These are phyloP conservation scores for Phaeophleospora eucalypticola DNA, from an alignment of 2,329 filamentous ascomycete genomes.

Conservation along the genomic window DNA sequence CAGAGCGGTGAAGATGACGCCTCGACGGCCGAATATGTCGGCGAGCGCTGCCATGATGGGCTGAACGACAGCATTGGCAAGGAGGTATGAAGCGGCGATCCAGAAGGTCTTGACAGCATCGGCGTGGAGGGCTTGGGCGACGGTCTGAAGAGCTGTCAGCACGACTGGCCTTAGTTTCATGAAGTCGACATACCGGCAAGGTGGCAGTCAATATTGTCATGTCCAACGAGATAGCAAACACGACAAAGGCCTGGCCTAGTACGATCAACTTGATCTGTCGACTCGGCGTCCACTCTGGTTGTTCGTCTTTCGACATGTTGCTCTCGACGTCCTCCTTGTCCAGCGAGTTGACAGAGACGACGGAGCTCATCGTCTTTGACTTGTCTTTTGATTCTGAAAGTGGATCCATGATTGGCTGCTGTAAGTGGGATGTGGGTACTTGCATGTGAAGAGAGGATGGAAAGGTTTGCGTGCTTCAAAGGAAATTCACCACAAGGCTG, in stretches of 20 bases:
- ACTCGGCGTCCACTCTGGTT: constrained; percentile 35
- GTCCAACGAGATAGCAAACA: constrained; percentile 49
- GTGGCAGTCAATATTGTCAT: constrained; percentile 46
- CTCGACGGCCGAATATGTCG: constrained; percentile 48
- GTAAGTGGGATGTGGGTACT: not conserved
- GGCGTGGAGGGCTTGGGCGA: constrained; percentile 36
- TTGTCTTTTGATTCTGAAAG: constrained; percentile 4
- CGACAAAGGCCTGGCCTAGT: constrained; percentile 40
- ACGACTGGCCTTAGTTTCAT: constrained; percentile 1
- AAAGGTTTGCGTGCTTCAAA: too few species aligned
- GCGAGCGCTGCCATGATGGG: constrained; percentile 42
- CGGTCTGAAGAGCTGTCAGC: constrained; percentile 16
- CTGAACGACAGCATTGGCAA: constrained; percentile 42
- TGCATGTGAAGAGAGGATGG: not conserved
- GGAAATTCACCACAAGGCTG: too few species aligned
- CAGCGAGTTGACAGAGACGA: not conserved
- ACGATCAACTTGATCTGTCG: constrained; percentile 41
- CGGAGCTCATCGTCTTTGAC: constrained; percentile 3
- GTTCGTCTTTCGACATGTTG: constrained; percentile 1
- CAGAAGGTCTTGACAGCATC: constrained; percentile 43
- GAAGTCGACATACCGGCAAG: constrained; percentile 36
- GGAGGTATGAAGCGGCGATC: constrained; percentile 48
- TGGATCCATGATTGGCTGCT: not conserved
- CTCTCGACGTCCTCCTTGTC: constrained; percentile 3
- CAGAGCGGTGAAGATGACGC: constrained; percentile 41